Evolutionary conservation across 805 yeast species (phyloP).

Genomic region (Candida glaebosa): DNA sequence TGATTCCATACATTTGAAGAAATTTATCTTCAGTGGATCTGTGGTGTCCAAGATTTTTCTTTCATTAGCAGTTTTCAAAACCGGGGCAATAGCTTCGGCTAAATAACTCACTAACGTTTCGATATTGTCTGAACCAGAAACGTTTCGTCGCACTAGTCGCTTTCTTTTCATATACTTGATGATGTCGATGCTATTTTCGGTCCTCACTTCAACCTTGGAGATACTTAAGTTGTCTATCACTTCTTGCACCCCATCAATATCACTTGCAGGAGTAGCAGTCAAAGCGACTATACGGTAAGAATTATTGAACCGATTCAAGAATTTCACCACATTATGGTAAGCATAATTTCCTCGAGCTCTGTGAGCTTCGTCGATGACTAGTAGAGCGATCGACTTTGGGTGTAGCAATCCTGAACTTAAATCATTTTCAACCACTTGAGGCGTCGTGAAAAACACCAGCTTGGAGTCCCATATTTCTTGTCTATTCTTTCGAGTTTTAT

Average conservation of each 20-base stretch:
- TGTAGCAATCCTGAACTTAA: slow-evolving; percentile 67
- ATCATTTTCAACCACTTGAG: slow-evolving; percentile 94
- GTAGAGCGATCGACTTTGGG: slow-evolving; percentile 68
- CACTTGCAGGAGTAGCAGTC: slow-evolving; percentile 95
- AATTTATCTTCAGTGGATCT: slow-evolving; percentile 67
- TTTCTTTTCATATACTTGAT: slow-evolving; percentile 72
- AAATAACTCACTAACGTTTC: slow-evolving; percentile 49
- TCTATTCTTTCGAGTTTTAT: slow-evolving; percentile 54
- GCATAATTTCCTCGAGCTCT: slow-evolving; percentile 89
- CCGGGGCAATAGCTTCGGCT: slow-evolving; percentile 65
- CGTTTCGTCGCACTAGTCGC: slow-evolving; percentile 55
- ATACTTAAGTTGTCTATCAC: slow-evolving; percentile 71
- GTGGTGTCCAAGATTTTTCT: slow-evolving; percentile 59
- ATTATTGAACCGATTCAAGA: slow-evolving; percentile 47
- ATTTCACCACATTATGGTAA: slow-evolving; percentile 76
- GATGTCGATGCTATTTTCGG: slow-evolving; percentile 81
- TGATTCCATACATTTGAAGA: slow-evolving; percentile 68
- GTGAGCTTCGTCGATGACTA: slow-evolving; percentile 96
- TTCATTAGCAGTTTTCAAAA: slow-evolving; percentile 59
- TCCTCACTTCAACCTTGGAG: slow-evolving; percentile 77
- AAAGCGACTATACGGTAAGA: slow-evolving; percentile 77
- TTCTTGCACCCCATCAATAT: slow-evolving; percentile 82
- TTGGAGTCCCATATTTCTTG: slow-evolving; percentile 73
- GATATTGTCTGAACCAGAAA: slow-evolving; percentile 54
- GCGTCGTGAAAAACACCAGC: slow-evolving; percentile 88